Conservation (phyloP, 2,329 filamentous ascomycete genomes). For the Alternaria sp. region DNA sequence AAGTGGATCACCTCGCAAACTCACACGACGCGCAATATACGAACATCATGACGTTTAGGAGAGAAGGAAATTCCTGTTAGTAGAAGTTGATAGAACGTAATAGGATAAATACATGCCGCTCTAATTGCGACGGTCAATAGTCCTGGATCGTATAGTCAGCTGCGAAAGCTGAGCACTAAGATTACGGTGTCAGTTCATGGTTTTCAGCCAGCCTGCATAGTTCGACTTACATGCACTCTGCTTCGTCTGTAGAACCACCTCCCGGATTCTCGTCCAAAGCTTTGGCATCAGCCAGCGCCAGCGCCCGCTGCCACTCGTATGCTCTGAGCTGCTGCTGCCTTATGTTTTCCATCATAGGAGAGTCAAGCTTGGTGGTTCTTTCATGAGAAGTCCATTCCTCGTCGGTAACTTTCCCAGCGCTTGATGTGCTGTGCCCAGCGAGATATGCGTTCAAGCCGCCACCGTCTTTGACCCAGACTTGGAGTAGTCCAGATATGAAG, state of each 20-base stretch:
- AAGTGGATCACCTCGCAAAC: neutral
- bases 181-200: neutral
- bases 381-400: conserved; percentile 28
- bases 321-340: conserved; percentile 21
- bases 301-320: conserved; percentile 29
- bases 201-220: too few species aligned
- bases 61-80: neutral
- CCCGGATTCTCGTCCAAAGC: neutral
- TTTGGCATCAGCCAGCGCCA: conserved; percentile 20
- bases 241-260: conserved; percentile 5
- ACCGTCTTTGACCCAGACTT: conserved; percentile 38
- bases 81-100: rapidly evolving
- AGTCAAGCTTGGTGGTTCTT: conserved; percentile 15
- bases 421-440: conserved; percentile 36
- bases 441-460: conserved; percentile 42
- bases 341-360: conserved; percentile 22
- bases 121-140: neutral
- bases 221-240: conserved; percentile 3
- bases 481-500: conserved; percentile 37
- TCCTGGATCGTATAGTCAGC: neutral
- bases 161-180: neutral
- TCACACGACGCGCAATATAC: neutral
- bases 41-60: neutral
- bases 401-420: conserved; percentile 18
- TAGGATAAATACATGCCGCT: neutral